These are phyloP conservation scores for Blumeriella jaapii DNA, from an alignment of 2,329 filamentous ascomycete genomes.

Conservation along the genomic window DNA sequence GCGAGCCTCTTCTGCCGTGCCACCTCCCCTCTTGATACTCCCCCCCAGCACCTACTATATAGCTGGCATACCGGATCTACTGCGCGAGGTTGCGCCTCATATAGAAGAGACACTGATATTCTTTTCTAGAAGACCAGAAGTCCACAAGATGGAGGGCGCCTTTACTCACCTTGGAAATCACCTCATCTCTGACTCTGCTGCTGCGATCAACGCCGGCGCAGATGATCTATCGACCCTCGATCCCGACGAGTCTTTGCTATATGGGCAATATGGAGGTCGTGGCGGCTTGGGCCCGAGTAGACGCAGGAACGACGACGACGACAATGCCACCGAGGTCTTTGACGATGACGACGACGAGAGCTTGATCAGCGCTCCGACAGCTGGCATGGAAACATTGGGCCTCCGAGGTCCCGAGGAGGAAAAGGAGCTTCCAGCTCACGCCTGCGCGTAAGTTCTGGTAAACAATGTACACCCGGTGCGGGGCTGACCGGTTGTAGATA, in stretches of 20 bases:
- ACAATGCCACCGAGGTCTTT: conserved; percentile 73
- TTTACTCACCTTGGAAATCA: conserved; percentile 85
- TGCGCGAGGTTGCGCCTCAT: too few species aligned
- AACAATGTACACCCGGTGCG: conserved; percentile 1
- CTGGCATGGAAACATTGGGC: conserved; percentile 56
- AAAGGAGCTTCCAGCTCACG: conserved; percentile 84
- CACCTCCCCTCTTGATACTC: too few species aligned
- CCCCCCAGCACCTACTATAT: not conserved
- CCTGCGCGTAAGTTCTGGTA: conserved; percentile 67
- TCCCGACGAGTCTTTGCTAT: conserved; percentile 70
- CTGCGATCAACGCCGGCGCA: conserved; percentile 73
- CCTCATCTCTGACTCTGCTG: conserved; percentile 70
- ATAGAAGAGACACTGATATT: not conserved
- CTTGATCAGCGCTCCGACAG: conserved; percentile 69
- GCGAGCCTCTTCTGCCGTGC: conserved; percentile 5
- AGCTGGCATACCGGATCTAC: conserved; percentile 2
- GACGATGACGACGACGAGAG: conserved; percentile 70
- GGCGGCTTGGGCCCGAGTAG: conserved; percentile 36
- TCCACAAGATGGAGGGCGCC: conserved; percentile 61
- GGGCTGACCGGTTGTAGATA: conserved; percentile 46
- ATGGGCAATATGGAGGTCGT: conserved; percentile 53
- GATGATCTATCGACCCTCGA: conserved; percentile 63
- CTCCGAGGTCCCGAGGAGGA: conserved; percentile 61
- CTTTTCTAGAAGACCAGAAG: not conserved
- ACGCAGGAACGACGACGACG: conserved; percentile 74